Evolutionary conservation across 306 rosid species (phyloP), one percentile per base, ranked within the genome.

Genomic region (Abrus precatorius): DNA sequence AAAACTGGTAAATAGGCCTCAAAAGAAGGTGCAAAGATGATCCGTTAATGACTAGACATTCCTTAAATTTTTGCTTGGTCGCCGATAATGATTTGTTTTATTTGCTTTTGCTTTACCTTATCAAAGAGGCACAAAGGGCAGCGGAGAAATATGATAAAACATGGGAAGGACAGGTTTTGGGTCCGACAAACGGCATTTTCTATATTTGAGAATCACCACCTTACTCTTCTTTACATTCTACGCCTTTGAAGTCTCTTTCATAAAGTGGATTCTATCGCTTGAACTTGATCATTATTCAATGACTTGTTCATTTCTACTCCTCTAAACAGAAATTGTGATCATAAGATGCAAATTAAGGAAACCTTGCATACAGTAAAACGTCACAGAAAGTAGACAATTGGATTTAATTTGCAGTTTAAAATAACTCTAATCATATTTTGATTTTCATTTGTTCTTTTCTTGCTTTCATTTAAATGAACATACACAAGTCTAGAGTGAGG

Each of bases 111-210:
- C 80, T 72, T 79, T 72, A n/a, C 55, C 81, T 63, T 57, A 72
- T 48, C 27, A 20, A 28, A 12, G 14, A 53, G 10, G 44, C 43
- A 67, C 13, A 70, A 36, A 48, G 67, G 71, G 48, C 56, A 52
- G 13, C 52, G 27, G 57, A 70, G 69, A 64, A 54, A 63, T 20
- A 28, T 59, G 44, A 66, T 57, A 2, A 6, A 67, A 68, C 70
- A 72, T 73, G 1, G 73, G 80, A 85, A 66, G 67, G 32, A 72
- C 83, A 80, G 32, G 29, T 56, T 32, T 20, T 62, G 69, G 82
- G 82, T 75, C 85, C 85, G 86, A 79, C 89, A 79, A 75, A 79
- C 20, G 34, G 84, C 75, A 75, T 79, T 76, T 67, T 38, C 41
- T 68, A 36, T 74, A 40, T 45, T 70, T 69, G 48, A 75, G 74